A percentile compares a stretch with the other conserved stretches of the same genome.
phyloP scores from a whole-genome alignment of 495 filamentous ascomycete genomes.

The Schizothecium vesticola region DNA sequence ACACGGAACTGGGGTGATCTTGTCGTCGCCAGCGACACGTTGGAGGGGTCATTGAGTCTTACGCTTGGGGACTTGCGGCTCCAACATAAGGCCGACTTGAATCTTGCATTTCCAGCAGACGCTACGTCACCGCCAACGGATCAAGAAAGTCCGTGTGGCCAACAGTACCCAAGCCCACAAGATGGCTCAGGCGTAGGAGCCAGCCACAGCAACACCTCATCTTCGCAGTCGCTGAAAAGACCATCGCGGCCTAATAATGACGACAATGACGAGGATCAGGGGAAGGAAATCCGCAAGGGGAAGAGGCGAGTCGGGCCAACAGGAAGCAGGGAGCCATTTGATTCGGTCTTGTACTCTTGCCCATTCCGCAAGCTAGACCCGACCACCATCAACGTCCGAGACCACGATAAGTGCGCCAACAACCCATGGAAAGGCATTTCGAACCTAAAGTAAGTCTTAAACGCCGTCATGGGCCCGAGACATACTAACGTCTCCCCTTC shows the following conservation, averaged over 20 bases:
- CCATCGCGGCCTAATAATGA: neutral
- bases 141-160: neutral
- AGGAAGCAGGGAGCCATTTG: neutral
- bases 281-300: neutral
- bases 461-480: neutral
- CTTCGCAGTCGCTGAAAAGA: neutral
- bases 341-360: neutral
- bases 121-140: neutral
- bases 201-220: neutral
- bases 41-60: no score
- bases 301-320: neutral
- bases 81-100: no score
- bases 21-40: no score
- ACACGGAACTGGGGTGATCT: neutral
- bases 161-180: neutral
- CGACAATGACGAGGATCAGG: neutral
- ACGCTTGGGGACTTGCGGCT: no score
- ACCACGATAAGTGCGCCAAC: neutral
- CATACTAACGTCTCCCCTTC: neutral
- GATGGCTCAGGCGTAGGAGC: neutral
- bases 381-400: neutral
- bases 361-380: neutral
- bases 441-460: neutral
- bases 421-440: neutral
- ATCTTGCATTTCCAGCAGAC: no score